A percentile compares a stretch with the other conserved stretches of the same genome.
Conservation (phyloP, 805 yeast species). For the Millerago galiae region DNA sequence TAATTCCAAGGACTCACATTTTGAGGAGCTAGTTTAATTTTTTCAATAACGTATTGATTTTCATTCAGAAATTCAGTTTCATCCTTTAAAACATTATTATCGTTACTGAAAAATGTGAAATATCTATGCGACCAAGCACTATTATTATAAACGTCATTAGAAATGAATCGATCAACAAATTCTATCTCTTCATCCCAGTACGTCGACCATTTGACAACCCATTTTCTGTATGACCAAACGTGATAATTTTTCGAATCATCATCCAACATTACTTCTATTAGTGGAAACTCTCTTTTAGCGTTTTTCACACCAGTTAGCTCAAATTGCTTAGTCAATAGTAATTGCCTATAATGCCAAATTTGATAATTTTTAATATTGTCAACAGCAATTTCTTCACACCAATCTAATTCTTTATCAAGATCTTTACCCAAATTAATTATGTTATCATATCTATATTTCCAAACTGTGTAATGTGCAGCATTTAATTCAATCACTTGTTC, state of each 20-base stretch:
- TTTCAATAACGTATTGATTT: conserved; percentile 40
- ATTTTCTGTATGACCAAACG: conserved; percentile 89
- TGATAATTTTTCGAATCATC: conserved; percentile 90
- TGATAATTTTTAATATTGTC: conserved; percentile 88
- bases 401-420: conserved; percentile 52
- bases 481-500: conserved; percentile 54
- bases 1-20: conserved; percentile 88
- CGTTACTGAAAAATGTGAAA: conserved; percentile 38
- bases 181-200: conserved; percentile 45
- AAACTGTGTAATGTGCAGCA: conserved; percentile 89
- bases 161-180: conserved; percentile 43
- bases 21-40: conserved; percentile 61
- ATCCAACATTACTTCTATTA: conserved; percentile 59
- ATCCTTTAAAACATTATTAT: conserved; percentile 10
- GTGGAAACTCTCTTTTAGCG: conserved; percentile 54
- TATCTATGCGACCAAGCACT: conserved; percentile 91
- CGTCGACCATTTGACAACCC: conserved; percentile 61
- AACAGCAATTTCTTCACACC: conserved; percentile 74
- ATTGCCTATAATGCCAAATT: conserved; percentile 91
- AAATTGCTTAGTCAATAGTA: conserved; percentile 37
- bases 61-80: conserved; percentile 36
- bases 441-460: conserved; percentile 66
- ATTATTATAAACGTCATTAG: conserved; percentile 73
- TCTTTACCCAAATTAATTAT: conserved; percentile 33
- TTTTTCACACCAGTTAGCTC: conserved; percentile 26